Evolutionary conservation across 139 green algal genomes (phyloP), one percentile per base, ranked within the genome.

Genomic region (Coelastrella sp.): DNA sequence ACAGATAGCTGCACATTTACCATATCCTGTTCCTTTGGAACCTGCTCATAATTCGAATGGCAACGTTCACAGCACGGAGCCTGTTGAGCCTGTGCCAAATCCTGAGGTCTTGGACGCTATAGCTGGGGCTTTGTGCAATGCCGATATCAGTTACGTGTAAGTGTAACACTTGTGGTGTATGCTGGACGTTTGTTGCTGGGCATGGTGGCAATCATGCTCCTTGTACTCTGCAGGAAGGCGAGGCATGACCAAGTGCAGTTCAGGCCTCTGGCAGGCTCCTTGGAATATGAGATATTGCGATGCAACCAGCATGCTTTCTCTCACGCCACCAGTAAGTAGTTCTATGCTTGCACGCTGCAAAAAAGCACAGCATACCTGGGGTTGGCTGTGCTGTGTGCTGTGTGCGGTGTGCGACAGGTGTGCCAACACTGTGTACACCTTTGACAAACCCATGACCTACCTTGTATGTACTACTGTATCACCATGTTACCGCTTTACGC

Each of bases 91-190:
- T 41, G 19, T 69, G 51, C 35, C 30, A 13, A 40, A 34, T 38
- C 15, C 75, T n/a, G 69, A 37, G 41, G 21, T 79, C 8, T 48
- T 79, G 69, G 23, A 62, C 37, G 69, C 41, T 38, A 53, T 71
- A n/a, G 51, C 30, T 5, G 37, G 3, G 37, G 51, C 53, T 19
- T 37, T 82, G 8, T 30, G 38, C 0, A 38, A 23, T 40, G 53
- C 75, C 21, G 53, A 82, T 25, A 53, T 82, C 5, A 59, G 75
- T 41, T 37, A 82, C 13, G 35, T 82, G 75, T 82, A 69, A 57
- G 75, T 38, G 2, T 2, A 57, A 15, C 11, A 5, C 67, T 34
- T 48, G 13, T 21, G 64, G 64, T n/a, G 32, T 13, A 38, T n/a
- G 40, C 6, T 25, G 45, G 37, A 3, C n/a, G 3, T 4, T 4